Conservation (phyloP, 768 basidiomycete species). For the Lentinula guzmanii region DNA sequence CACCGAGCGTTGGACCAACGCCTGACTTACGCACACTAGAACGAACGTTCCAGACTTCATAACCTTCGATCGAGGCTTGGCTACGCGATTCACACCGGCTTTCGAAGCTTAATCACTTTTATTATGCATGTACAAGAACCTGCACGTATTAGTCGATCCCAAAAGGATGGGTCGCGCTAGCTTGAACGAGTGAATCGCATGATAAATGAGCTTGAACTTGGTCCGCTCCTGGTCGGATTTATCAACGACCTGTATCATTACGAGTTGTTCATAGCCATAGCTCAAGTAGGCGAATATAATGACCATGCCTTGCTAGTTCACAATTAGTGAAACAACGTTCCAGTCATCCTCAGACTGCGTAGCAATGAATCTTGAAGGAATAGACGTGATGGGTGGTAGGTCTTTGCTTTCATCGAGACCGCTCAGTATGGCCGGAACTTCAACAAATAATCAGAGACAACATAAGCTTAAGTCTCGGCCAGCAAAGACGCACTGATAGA, state of each 20-base stretch:
- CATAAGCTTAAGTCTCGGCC: too few species aligned
- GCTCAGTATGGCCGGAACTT: background rate
- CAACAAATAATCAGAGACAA: background rate
- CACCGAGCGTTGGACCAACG: background rate
- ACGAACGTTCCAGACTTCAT: background rate
- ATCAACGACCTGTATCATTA: too few species aligned
- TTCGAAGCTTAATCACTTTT: too few species aligned
- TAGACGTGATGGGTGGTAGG: slow-evolving; percentile 30
- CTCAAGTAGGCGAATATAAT: background rate
- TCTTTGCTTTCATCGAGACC: background rate
- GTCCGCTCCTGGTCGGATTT: background rate
- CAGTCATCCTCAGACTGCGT: slow-evolving; percentile 37
- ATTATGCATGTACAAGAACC: too few species aligned
- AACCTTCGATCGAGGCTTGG: background rate
- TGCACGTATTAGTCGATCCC: too few species aligned
- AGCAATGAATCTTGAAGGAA: slow-evolving; percentile 50
- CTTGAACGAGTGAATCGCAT: too few species aligned
- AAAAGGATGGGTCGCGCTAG: too few species aligned
- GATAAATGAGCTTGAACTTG: too few species aligned
- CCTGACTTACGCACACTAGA: background rate
- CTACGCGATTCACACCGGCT: too few species aligned
- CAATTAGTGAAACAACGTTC: slow-evolving; percentile 51
- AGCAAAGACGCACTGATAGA: background rate
- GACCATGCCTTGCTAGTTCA: slow-evolving; percentile 12
- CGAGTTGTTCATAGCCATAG: background rate